Base-by-base conservation (phyloP, 176 grass and related monocot genomes). In the Aegilops longissima region DNA sequence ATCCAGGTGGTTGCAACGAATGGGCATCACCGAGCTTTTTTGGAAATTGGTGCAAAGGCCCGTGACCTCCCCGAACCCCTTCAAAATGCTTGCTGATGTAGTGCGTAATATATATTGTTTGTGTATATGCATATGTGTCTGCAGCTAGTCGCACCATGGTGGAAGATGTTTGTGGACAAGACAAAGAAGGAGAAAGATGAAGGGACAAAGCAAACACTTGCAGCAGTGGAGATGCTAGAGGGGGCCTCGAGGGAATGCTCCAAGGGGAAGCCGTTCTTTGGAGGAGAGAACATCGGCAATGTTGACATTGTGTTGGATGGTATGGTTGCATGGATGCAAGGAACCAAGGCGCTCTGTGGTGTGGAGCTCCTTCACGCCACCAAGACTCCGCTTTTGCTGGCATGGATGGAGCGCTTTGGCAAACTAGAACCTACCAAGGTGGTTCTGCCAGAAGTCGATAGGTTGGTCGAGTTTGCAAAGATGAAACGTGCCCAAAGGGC, bases 251-350 rank as follows among this genome's bases (percentile, higher is more conserved):
- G 29, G 25, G 64, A 14, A 16, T 31, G 64, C 25, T 66, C 64
- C 25, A 31, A 31, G 4, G 63, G 63, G 1, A 66, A 66, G 64
- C 64, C 12, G 3, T 64, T 64, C 62, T 64, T 64, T 3, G 56
- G 20, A 8, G 56, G 20, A 21, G 56, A 61, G 2, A 8, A 25
- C 18, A 79, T 86, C 3, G 88, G 86, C 10, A 91, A 89, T 42
- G 6, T 91, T 2, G 92, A 91, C 23, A 61, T 85, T 11, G 38
- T 31, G 9, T 38, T 89, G 3, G 92, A 66, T 14, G 23, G 79
- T 12, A 12, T 47, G 64, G 11, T 52, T 0, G 27, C 44, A 11
- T 82, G 80, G 80, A 29, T 82, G 42, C 27, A 34, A 11, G 54
- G 70, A 1, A 54, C 51, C 2, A 73, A 86, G 74, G 69, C 69